Evolutionary conservation across 768 basidiomycete species (phyloP).

Genomic region (Exsudoporus frostii): DNA sequence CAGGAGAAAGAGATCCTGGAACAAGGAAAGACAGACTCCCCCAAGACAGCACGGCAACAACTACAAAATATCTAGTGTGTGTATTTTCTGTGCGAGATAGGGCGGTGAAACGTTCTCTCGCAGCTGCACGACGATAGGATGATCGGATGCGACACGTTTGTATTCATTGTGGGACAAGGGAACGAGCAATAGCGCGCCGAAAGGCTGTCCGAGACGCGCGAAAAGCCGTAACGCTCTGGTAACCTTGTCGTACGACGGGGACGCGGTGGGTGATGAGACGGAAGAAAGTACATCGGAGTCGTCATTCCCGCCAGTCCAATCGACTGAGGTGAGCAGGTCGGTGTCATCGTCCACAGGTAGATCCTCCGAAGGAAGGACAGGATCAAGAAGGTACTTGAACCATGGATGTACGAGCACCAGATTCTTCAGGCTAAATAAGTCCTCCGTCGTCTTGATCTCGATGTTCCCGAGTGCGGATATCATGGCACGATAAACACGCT

Average conservation of each 20-base stretch:
- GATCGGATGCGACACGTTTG: neutral
- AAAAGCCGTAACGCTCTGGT: neutral
- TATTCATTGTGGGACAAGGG: neutral
- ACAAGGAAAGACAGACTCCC: neutral
- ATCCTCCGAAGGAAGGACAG: neutral
- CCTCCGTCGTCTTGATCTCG: neutral
- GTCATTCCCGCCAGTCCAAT: neutral
- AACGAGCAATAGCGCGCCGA: constrained; percentile 8
- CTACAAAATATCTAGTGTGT: neutral
- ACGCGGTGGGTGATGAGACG: too few species aligned
- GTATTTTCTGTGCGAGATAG: neutral
- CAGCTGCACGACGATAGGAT: neutral
- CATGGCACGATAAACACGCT: neutral
- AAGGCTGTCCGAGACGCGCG: neutral
- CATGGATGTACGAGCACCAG: neutral
- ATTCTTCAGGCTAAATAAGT: neutral
- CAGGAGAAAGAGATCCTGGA: neutral
- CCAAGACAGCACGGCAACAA: neutral
- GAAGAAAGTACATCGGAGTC: neutral
- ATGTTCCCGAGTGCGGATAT: too few species aligned
- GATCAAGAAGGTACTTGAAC: neutral
- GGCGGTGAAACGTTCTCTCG: neutral
- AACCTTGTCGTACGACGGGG: neutral
- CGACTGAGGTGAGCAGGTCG: neutral
- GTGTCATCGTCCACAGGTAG: neutral